phyloP scores from a whole-genome alignment of 352 stramenopile species.

The Blastocystis sp. region DNA sequence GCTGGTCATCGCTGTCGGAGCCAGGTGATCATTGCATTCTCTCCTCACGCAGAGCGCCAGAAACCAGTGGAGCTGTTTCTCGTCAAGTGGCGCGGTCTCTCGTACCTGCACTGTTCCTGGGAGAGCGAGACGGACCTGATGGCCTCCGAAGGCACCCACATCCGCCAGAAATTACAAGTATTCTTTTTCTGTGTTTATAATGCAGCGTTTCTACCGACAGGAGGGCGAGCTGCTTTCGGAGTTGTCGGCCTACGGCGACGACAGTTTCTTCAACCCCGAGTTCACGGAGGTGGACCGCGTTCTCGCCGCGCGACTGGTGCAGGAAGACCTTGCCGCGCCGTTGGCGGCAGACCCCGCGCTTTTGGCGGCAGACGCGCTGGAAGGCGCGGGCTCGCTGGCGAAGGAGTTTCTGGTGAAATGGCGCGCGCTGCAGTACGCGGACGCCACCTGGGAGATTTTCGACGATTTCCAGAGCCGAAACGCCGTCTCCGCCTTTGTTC shows the following conservation, averaged over 20 bases:
- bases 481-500: conserved; percentile 69
- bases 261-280: conserved; percentile 79
- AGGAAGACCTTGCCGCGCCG: neutral
- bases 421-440: conserved; percentile 86
- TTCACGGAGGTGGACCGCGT: conserved; percentile 76
- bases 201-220: conserved; percentile 3
- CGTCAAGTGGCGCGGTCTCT: conserved; percentile 77
- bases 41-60: neutral
- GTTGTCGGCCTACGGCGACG: conserved; percentile 51
- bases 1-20: neutral
- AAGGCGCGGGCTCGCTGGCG: neutral
- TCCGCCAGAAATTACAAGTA: conserved; percentile 53
- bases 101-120: conserved; percentile 79
- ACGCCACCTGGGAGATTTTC: conserved; percentile 91
- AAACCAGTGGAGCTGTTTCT: conserved; percentile 68
- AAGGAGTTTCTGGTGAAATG: conserved; percentile 97
- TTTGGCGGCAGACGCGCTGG: neutral
- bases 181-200: neutral
- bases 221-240: conserved; percentile 17
- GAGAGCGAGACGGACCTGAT: conserved; percentile 70
- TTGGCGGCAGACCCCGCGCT: neutral
- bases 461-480: conserved; percentile 80
- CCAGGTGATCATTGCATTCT: neutral
- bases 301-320: conserved; percentile 65
- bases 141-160: neutral